Evolutionary conservation across 108 stramenopile species (phyloP), one percentile per base, ranked within the genome.

Genomic region (Ochromonas danica): DNA sequence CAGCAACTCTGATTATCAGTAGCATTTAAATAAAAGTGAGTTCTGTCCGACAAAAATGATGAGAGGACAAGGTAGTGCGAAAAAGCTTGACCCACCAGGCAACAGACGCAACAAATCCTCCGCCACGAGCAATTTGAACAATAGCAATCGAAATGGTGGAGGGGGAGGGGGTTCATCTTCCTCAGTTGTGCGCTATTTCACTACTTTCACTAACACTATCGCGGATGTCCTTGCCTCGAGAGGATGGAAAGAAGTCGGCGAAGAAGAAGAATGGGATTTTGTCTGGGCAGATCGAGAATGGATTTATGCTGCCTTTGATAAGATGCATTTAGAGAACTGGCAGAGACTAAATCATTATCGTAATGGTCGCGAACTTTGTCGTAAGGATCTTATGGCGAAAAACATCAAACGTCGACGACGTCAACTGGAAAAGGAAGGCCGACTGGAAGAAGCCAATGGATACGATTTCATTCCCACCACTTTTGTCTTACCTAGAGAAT

Each of bases 401-500:
- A 89, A 89, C 62, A 60, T 89, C 30, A 89, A 89, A 78, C 78
- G 79, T 30, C 71, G 85, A 17, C 77, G 42, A 61, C n/a, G 83
- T 1, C 62, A 62, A 57, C 81, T 86, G 0, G 82, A 88, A 30
- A 80, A 63, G 31, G 81, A 86, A 40, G 70, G 63, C 31, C 63
- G 63, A 6, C 10, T 67, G 63, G 63, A 67, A 75, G 72, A 75
- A 75, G 72, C 72, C n/a, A 25, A 3, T 28, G 63, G 14, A 10
- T 67, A 67, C 31, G 63, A 85, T 57, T 86, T 87, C 74, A 79
- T 85, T 77, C 81, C 87, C 1, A 83, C 71, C 22, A 90, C 88
- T 27, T 89, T 85, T 70, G 85, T 88, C 25, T 81, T 90, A 2
- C 88, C 89, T 0, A 77, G 89, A 3, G 88, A 89, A 75, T 90